Evolutionary conservation across 2,329 filamentous ascomycete species (phyloP).

Genomic region (Clonostachys solani): DNA sequence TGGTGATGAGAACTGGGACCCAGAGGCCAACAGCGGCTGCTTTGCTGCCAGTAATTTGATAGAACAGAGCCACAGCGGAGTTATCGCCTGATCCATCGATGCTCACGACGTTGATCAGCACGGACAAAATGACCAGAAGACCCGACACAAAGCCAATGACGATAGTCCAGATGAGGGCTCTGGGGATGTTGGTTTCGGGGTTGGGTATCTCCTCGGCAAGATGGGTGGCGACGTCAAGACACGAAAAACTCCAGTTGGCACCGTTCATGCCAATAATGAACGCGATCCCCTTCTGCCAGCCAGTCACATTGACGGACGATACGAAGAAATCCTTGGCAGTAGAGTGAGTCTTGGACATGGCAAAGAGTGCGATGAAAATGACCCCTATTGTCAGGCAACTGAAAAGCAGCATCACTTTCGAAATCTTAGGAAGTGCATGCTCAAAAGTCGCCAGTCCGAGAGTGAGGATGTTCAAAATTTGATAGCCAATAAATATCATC

Average conservation of each 20-base stretch:
- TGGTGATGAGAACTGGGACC: no score
- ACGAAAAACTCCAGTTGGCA: slow-evolving; percentile 20
- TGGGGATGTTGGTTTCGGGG: slow-evolving; percentile 14
- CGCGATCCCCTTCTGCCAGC: slow-evolving; percentile 17
- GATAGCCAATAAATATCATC: slow-evolving; percentile 18
- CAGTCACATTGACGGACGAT: slow-evolving; percentile 9
- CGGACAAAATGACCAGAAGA: not conserved
- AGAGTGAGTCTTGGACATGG: slow-evolving; percentile 10
- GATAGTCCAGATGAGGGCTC: slow-evolving; percentile 10
- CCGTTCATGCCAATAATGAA: slow-evolving; percentile 20
- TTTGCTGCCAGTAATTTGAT: not conserved
- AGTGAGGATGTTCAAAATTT: slow-evolving; percentile 14
- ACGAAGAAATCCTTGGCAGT: slow-evolving; percentile 13
- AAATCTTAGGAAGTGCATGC: slow-evolving; percentile 13
- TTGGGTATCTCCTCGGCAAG: slow-evolving; percentile 19
- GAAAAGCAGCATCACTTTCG: slow-evolving; percentile 14
- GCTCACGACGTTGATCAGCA: not conserved
- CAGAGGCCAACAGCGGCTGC: no score
- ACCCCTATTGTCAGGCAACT: slow-evolving; percentile 13
- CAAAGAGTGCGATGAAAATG: slow-evolving; percentile 17
- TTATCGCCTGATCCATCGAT: not conserved
- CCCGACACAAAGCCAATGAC: slow-evolving; percentile 4
- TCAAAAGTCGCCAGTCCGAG: no score
- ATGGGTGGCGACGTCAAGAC: slow-evolving; percentile 18
- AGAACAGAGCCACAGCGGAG: not conserved